A percentile compares a stretch with the other conserved stretches of the same genome.
phyloP scores from a whole-genome alignment of 129 eudicot genomes.

The Chrysanthemum lavandulifolium region DNA sequence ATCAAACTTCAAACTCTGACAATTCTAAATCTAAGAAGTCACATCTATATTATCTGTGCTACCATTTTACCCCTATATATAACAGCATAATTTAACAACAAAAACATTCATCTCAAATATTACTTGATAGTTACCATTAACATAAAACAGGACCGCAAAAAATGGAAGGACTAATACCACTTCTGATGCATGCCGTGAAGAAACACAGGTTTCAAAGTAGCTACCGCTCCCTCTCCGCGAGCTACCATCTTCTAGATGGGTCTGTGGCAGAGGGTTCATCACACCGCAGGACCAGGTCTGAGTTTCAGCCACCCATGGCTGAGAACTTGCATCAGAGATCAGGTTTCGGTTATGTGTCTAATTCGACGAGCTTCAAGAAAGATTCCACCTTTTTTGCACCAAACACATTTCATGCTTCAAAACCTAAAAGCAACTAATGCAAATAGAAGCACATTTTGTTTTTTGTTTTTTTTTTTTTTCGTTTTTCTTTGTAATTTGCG shows the following conservation, averaged over 20 bases:
- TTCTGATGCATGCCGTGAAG: slow-evolving; percentile 41
- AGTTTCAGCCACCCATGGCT: slow-evolving; percentile 32
- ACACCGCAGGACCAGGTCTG: slow-evolving; percentile 39
- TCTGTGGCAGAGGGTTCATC: slow-evolving; percentile 43
- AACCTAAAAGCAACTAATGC: slow-evolving; percentile 23
- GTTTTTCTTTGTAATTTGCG: too few relatives aligned
- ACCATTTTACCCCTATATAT: slow-evolving; percentile 3
- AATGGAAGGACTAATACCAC: slow-evolving; percentile 53
- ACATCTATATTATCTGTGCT: background rate
- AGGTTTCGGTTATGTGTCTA: slow-evolving; percentile 12
- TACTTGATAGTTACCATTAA: background rate
- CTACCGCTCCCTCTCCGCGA: slow-evolving; percentile 48
- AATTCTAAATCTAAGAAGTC: background rate
- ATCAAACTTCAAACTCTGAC: slow-evolving; percentile 19
- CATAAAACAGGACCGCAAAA: slow-evolving; percentile 9
- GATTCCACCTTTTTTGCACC: slow-evolving; percentile 17
- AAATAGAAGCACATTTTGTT: background rate
- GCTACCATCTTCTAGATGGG: slow-evolving; percentile 43
- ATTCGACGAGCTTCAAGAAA: slow-evolving; percentile 20
- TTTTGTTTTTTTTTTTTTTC: too few relatives aligned
- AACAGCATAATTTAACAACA: background rate
- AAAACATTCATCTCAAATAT: slow-evolving; percentile 15
- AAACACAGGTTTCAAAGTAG: slow-evolving; percentile 40
- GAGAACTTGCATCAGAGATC: slow-evolving; percentile 33
- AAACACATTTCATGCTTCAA: slow-evolving; percentile 19